Base-by-base conservation (phyloP, 306 rosid species). In the Cicer yamashitae region DNA sequence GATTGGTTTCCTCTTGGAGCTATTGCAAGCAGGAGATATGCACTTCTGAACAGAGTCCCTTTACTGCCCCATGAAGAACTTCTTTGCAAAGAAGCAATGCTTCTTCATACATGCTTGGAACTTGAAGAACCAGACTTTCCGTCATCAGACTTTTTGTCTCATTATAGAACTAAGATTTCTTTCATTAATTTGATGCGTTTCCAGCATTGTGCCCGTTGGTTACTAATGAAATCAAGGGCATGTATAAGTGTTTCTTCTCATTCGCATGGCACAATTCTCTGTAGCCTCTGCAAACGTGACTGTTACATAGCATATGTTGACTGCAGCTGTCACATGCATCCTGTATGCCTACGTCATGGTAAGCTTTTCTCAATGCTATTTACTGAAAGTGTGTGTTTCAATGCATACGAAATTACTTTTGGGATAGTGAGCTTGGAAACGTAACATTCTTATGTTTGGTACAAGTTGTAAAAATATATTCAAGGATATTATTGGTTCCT, bases 1-100 rank as follows among this genome's bases (percentile, higher is more conserved):
- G 91, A 89, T 87, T 96, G 99, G 99, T 96, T 96, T 83, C 96
- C 93, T 59, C 67, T 92, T 76, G 98, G 98, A 34, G 98, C 92
- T 80, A 77, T 88, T 81, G 97, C 98, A 45, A 92, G 97, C 89
- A 89, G 83, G 70, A 91, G 96, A 74, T 96, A 96, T 84, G 90
- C 99, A 7, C 73, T 72, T 81, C 98, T 96, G 52, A 88, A 87
- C 82, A 89, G 96, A 90, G 63, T 89, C 79, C 99, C 98, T 73
- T 77, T 96, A 71, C 88, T 96, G 79, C 98, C 98, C 47, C 96
- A 96, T 22, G 99, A 96, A 86, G 99, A 96, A 82, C 90, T 96
- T 69, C 77, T 96, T 57, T 90, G 98, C 84, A 90, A 96, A 88
- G 99, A 96, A 88, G 97, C 98, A 65, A 81, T 92, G 92, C 90